Conservation (phyloP, 2,329 filamentous ascomycete species). For the Phaeosphaeria sp. region DNA sequence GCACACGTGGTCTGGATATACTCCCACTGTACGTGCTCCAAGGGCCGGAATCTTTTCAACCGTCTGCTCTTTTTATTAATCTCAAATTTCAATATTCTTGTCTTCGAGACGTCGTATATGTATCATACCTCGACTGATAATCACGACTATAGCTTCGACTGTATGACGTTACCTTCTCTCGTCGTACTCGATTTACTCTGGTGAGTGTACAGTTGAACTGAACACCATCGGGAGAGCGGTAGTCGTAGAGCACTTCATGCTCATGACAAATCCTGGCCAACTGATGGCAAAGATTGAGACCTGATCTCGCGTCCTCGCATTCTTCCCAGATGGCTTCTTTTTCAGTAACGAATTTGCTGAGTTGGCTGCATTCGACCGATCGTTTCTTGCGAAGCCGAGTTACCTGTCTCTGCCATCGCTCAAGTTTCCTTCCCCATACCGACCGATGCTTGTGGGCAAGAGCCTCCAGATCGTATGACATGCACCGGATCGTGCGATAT, state of each 20-base stretch:
- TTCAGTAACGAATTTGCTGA: background rate
- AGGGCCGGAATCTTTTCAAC: too few species aligned
- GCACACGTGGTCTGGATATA: too few species aligned
- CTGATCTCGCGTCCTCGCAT: background rate
- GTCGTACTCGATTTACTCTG: background rate
- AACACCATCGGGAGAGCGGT: background rate
- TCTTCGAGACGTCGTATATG: too few species aligned
- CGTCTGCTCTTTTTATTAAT: too few species aligned
- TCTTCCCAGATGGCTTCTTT: background rate
- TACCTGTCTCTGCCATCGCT: background rate
- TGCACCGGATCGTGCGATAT: background rate
- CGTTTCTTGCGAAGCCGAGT: background rate
- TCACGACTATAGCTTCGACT: too few species aligned
- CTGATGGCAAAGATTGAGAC: background rate
- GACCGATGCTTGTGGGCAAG: background rate
- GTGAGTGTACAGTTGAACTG: background rate
- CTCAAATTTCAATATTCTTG: too few species aligned
- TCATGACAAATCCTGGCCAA: background rate
- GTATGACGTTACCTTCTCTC: too few species aligned
- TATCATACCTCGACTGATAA: too few species aligned
- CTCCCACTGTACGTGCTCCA: too few species aligned
- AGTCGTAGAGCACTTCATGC: background rate
- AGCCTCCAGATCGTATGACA: background rate
- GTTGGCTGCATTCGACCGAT: background rate
- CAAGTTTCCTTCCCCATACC: background rate